A percentile compares a stretch with the other conserved stretches of the same genome.
These are phyloP conservation scores for Ogataea nakhonphanomensis DNA, from an alignment of 805 yeast genomes.

Conservation along the genomic window DNA sequence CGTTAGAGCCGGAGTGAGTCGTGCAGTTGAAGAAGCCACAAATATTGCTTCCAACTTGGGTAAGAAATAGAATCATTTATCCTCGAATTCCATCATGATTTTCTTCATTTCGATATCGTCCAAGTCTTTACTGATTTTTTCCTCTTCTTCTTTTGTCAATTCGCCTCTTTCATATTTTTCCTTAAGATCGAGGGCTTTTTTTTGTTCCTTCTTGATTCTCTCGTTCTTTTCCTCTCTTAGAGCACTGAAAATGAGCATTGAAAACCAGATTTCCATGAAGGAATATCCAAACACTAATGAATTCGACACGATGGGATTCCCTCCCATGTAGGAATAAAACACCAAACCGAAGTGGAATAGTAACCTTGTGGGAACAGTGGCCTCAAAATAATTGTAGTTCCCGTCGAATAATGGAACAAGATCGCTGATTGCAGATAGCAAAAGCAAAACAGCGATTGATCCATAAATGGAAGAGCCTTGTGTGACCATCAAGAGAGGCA, in stretches of 20 bases:
- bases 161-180: constrained; percentile 31
- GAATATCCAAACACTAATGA: constrained; percentile 57
- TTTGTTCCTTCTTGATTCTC: constrained; percentile 31
- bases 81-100: constrained; percentile 31
- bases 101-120: constrained; percentile 31
- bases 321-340: constrained; percentile 45
- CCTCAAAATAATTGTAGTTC: constrained; percentile 49
- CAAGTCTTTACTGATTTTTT: constrained; percentile 22
- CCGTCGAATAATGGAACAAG: constrained; percentile 52
- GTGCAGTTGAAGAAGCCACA: constrained; percentile 93
- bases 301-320: constrained; percentile 51
- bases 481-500: constrained; percentile 32
- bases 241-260: constrained; percentile 57
- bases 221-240: constrained; percentile 61
- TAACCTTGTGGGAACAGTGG: constrained; percentile 57
- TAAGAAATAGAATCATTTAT: constrained; percentile 37
- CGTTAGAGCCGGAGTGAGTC: constrained; percentile 79
- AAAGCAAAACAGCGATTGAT: constrained; percentile 43
- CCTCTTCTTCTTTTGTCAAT: constrained; percentile 18
- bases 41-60: constrained; percentile 62
- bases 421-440: constrained; percentile 47
- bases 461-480: constrained; percentile 41
- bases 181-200: constrained; percentile 17
- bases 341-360: constrained; percentile 47
- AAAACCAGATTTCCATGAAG: constrained; percentile 68